Evolutionary conservation across 306 rosid genomes (phyloP).

Genomic region (Casuarina glauca): DNA sequence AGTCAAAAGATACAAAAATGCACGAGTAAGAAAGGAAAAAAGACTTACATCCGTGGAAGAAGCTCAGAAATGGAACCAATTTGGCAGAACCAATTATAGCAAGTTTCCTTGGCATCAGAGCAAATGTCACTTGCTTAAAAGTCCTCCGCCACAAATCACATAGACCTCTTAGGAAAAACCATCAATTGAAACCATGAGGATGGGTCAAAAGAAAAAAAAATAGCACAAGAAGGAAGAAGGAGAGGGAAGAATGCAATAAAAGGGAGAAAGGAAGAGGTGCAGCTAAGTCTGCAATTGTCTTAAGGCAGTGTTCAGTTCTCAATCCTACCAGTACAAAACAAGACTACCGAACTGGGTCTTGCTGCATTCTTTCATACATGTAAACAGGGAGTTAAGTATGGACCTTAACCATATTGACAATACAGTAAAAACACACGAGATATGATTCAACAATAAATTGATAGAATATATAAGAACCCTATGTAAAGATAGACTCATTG

Average conservation of each 20-base stretch:
- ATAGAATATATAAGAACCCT: background rate
- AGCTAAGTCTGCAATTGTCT: background rate
- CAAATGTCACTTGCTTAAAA: constrained; percentile 59
- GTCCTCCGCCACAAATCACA: constrained; percentile 54
- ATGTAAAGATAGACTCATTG: background rate
- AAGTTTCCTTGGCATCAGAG: constrained; percentile 90
- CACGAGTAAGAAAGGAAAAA: constrained; percentile 20
- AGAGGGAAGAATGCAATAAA: background rate
- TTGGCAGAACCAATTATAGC: constrained; percentile 92
- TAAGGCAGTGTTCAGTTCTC: background rate
- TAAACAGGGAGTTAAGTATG: background rate
- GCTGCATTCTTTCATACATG: constrained; percentile 2
- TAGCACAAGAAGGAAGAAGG: background rate
- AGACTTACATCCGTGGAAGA: constrained; percentile 95
- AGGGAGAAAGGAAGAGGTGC: background rate
- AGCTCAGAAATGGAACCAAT: constrained; percentile 92
- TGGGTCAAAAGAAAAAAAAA: background rate
- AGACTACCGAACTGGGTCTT: background rate
- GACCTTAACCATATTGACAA: background rate
- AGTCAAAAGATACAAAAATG: background rate
- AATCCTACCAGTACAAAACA: constrained; percentile 1
- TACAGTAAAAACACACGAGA: background rate
- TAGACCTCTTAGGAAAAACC: constrained; percentile 19
- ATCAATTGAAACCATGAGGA: background rate
- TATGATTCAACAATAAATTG: background rate